These are phyloP conservation scores for Pigoraptor vietnamica DNA, from an alignment of 78 protist genomes.

Conservation along the genomic window DNA sequence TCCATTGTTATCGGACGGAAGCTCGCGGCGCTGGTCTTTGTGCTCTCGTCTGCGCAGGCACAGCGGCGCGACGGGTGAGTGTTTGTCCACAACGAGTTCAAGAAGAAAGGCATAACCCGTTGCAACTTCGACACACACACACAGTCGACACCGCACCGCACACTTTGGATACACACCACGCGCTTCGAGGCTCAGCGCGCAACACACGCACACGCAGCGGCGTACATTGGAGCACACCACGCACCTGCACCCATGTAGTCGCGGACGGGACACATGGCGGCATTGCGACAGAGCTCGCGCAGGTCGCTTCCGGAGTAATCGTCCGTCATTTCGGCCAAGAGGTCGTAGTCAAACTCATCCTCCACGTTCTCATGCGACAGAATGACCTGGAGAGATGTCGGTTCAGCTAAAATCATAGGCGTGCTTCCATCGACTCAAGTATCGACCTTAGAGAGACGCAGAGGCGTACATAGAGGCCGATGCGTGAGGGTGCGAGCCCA, in stretches of 20 bases:
- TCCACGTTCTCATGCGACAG: constrained; percentile 10
- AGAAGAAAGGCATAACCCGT: no score
- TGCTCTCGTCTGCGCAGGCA: not conserved
- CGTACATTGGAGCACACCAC: not conserved
- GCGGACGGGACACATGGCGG: constrained; percentile 5
- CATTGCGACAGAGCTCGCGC: constrained; percentile 33
- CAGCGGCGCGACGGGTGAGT: not conserved
- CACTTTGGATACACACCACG: no score
- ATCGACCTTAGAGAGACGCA: no score
- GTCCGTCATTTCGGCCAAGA: constrained; percentile 17
- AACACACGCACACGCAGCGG: not conserved
- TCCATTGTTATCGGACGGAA: not conserved
- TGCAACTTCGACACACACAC: no score
- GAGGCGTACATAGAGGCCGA: no score
- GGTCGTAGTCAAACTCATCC: constrained; percentile 6
- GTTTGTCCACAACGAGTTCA: no score
- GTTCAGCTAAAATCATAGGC: no score
- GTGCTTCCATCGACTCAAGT: no score
- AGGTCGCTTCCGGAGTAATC: constrained; percentile 54
- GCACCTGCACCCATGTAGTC: not conserved
- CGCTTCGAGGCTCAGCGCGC: not conserved
- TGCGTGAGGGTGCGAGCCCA: no score
- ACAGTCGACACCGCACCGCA: no score
- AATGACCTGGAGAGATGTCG: constrained; percentile 24
- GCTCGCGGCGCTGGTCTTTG: not conserved